Evolutionary conservation across 2,329 filamentous ascomycete species (phyloP).

Genomic region (Sporothrix sp.): DNA sequence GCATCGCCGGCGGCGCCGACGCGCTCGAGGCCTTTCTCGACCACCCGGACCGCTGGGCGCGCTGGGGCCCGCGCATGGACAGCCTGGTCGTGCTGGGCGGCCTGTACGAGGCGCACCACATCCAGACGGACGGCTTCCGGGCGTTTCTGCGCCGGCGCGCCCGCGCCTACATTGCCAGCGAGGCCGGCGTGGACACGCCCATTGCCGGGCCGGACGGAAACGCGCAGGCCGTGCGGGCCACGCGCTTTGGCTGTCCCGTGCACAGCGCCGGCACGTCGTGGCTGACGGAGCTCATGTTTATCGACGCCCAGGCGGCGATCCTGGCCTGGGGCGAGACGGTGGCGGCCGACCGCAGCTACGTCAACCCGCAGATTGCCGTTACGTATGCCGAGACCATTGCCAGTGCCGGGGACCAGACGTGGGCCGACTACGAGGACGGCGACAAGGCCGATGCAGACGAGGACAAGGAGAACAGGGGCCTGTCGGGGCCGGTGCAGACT

Average conservation of each 20-base stretch:
- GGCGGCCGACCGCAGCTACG: slow-evolving; percentile 19
- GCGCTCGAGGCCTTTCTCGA: slow-evolving; percentile 50
- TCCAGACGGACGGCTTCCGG: slow-evolving; percentile 37
- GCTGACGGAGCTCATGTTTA: slow-evolving; percentile 53
- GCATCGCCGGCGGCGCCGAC: slow-evolving; percentile 56
- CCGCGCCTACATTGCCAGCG: slow-evolving; percentile 50
- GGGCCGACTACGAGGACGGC: slow-evolving; percentile 2
- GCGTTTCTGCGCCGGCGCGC: slow-evolving; percentile 46
- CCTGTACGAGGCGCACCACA: slow-evolving; percentile 29
- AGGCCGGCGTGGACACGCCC: slow-evolving; percentile 40
- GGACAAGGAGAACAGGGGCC: not conserved
- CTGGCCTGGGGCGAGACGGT: slow-evolving; percentile 23
- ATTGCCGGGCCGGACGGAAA: slow-evolving; percentile 45
- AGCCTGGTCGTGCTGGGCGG: slow-evolving; percentile 43
- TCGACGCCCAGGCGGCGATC: slow-evolving; percentile 26
- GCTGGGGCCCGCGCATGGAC: slow-evolving; percentile 34
- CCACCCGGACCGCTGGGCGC: slow-evolving; percentile 39
- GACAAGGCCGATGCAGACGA: not conserved
- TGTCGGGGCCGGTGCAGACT: not conserved
- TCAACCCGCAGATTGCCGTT: slow-evolving; percentile 20
- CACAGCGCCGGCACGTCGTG: slow-evolving; percentile 57
- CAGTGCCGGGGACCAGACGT: not conserved
- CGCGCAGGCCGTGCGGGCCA: slow-evolving; percentile 28
- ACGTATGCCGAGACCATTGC: slow-evolving; percentile 15
- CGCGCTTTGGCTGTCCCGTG: slow-evolving; percentile 51